Base-by-base conservation (phyloP, 1,284 basidiomycete genomes). In the Exobasidium cylindrosporum region DNA sequence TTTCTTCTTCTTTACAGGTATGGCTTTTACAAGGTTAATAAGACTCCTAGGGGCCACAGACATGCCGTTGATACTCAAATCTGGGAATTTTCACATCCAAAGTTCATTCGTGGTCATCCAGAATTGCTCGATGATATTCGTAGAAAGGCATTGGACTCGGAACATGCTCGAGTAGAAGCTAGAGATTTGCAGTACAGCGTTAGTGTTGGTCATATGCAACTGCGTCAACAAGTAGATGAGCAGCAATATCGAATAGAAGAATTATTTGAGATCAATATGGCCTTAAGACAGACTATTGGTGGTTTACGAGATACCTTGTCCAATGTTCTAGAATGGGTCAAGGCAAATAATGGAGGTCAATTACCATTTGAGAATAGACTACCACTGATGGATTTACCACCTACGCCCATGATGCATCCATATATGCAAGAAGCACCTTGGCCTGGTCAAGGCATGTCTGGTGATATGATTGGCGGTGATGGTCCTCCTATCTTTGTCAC, bases 1-100 rank as follows among this genome's bases (percentile, higher is more conserved):
- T 46, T 32, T 28, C 54, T 40, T 7, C 35, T 17, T 40, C 35
- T 49, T 21, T 60, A 49, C 59, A 46, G 43, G 55, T 74, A 76
- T 61, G 80, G 72, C 58, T 77, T 80, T 58, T 77, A 79, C 63
- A 81, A 80, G 63, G 73, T 75, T 62, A 79, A 78, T 75, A 82
- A 90, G 87, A 91, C 90, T 4, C 90, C 90, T 23, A 87, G 90
- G 58, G 88, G 89, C 1, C 89, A 91, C 78, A 67, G 71, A 6
- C 88, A 88, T 1, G 88, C 88, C 17, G 85, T 86, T 24, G 88
- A 90, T 72, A 86, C 87, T 44, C 90, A 91, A 81, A 88, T 87
- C 13, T 92, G 90, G 90, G 90, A 92, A 79, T 92, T 92, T 78
- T 89, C 88, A 2, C 91, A 92, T 80, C 87, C 87, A 81, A 91